Base-by-base conservation (phyloP, 176 grass and related monocot genomes). In the Chloris gayana region DNA sequence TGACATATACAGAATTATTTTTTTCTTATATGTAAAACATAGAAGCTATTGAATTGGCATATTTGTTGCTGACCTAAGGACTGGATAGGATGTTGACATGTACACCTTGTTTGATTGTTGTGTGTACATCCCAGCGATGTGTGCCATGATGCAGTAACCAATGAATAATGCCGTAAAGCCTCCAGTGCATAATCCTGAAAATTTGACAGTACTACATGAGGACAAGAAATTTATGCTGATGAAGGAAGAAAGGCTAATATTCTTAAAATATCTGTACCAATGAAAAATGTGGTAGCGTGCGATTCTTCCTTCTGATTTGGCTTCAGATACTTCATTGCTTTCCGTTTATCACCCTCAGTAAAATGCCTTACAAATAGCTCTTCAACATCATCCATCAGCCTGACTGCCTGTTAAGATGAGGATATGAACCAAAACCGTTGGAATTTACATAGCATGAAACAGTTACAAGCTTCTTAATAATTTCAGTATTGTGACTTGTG, bases 71-170 rank as follows among this genome's bases (percentile, higher is more conserved):
- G 66, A 92, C 96, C 96, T 95, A 49, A 99, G 82, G 25, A 95
- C 96, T 73, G 90, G 96, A 87, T 99, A 99, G 25, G 90, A 87
- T 76, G 92, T 99, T 84, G 93, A 89, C 96, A 99, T 99, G 84
- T 99, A 99, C 57, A 95, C 82, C 60, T 85, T 89, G 72, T 95
- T 87, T 33, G 92, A 93, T 59, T 84, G 88, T 26, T 83, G 80
- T 82, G 90, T 93, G 37, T 95, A 95, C 92, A 99, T 99, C 58
- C 96, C 95, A 47, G 95, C 86, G 38, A 94, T 66, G 65, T 69
- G 92, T 38, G 95, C 92, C 92, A 99, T 95, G 49, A 95, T 93
- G 67, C 92, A 99, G 66, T 99, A 99, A 75, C 96, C 88, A 5
- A 85, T 84, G 82, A 95, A 95, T 42, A 99, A 76, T 69, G 92